Evolutionary conservation across 495 filamentous ascomycete genomes (phyloP).

Genomic region (Hypoxylon trugodes): DNA sequence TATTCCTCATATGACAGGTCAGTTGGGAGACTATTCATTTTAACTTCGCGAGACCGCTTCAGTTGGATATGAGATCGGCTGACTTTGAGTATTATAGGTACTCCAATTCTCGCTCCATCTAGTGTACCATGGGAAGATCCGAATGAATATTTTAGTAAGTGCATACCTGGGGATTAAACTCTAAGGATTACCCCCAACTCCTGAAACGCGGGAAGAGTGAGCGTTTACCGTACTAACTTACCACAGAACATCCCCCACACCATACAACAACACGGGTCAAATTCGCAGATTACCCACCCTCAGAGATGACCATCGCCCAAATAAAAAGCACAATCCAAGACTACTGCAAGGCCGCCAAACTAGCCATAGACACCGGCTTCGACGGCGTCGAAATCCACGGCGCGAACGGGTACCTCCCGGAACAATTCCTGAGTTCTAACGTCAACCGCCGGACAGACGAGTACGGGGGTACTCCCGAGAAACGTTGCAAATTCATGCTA

Average conservation of each 20-base stretch:
- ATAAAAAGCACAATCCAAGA: conserved; percentile 6
- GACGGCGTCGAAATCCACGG: conserved; percentile 3
- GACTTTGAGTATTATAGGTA: not conserved
- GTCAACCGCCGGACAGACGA: conserved; percentile 3
- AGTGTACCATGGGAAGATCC: conserved; percentile 5
- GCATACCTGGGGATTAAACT: too few relatives aligned
- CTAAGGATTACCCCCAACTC: not conserved
- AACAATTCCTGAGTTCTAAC: conserved; percentile 10
- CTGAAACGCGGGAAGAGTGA: not conserved
- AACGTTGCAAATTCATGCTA: conserved; percentile 2
- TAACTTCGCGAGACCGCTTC: not conserved
- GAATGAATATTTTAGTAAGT: not conserved
- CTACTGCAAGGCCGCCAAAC: conserved; percentile 4
- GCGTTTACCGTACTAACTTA: not conserved
- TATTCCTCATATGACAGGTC: conserved; percentile 5
- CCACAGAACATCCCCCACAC: not conserved
- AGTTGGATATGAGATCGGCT: not conserved
- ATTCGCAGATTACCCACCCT: not conserved
- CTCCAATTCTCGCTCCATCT: not conserved
- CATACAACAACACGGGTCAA: not conserved
- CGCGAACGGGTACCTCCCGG: conserved; percentile 3
- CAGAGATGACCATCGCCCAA: not conserved
- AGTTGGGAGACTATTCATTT: not conserved
- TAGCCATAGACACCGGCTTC: not conserved
- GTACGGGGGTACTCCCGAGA: conserved; percentile 3